Evolutionary conservation across 78 protist genomes (phyloP).

Genomic region (Dictyostelium brefeldianum): DNA sequence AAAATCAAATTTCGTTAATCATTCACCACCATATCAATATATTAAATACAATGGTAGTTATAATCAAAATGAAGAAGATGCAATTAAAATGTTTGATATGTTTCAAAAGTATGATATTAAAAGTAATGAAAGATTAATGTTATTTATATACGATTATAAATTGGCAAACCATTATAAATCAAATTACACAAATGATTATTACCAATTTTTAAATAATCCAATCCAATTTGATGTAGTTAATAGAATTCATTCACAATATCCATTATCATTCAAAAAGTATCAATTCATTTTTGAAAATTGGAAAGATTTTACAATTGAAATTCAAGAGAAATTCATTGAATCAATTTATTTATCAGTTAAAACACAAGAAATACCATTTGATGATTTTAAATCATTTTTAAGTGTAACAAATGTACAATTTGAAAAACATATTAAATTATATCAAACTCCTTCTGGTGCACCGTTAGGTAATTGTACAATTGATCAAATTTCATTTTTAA

Average conservation of each 20-base stretch:
- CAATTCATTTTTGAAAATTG: not conserved
- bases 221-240: not conserved
- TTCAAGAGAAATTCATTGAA: not conserved
- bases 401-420: not conserved
- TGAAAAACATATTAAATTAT: not conserved
- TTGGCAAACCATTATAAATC: not conserved
- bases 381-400: not conserved
- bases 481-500: not conserved
- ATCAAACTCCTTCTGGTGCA: not conserved
- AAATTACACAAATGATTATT: not conserved
- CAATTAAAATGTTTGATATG: not conserved
- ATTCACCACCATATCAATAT: not conserved
- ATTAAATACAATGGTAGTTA: not conserved
- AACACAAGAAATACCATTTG: not conserved
- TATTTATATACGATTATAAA: not conserved
- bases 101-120: not conserved
- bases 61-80: no score
- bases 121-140: not conserved
- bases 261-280: not conserved
- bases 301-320: not conserved
- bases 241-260: not conserved
- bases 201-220: not conserved
- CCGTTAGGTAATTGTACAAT: not conserved
- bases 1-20: not conserved
- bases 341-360: not conserved